A percentile compares a stretch with the other conserved stretches of the same genome.
Conservation (phyloP, 1,139 yeast species). For the Taphrina pruni region DNA sequence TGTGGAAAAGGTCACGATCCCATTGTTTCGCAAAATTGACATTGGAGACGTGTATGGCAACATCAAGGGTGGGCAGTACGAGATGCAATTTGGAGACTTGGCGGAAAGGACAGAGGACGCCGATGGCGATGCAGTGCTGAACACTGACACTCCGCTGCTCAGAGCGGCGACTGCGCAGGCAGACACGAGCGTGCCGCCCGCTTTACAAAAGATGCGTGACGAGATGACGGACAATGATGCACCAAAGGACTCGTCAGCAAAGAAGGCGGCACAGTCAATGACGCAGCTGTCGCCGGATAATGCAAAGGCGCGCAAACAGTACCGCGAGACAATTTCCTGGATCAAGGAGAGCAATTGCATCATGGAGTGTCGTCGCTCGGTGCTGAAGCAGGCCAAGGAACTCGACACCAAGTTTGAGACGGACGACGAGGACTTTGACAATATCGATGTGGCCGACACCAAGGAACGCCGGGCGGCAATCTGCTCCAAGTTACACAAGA, state of each 20-base stretch:
- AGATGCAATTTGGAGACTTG: conserved; percentile 36
- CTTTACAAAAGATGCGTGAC: conserved; percentile 34
- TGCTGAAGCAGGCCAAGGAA: neutral
- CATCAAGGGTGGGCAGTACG: conserved; percentile 38
- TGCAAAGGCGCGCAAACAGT: conserved; percentile 23
- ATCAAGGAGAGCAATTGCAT: conserved; percentile 31
- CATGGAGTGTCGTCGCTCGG: conserved; percentile 8
- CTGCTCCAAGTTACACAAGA: conserved; percentile 25
- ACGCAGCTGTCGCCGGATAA: conserved; percentile 30
- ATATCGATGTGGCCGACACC: conserved; percentile 15
- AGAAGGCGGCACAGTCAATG: conserved; percentile 20
- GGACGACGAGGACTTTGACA: conserved; percentile 13
- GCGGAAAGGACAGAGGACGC: conserved; percentile 25
- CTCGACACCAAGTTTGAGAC: conserved; percentile 10
- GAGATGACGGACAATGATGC: conserved; percentile 33
- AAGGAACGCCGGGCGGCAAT: conserved; percentile 34
- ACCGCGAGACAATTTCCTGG: conserved; percentile 20
- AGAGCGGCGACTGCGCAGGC: conserved; percentile 31
- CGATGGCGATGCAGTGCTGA: conserved; percentile 35
- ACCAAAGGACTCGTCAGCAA: conserved; percentile 26
- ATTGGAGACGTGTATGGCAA: conserved; percentile 37
- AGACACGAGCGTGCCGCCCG: conserved; percentile 19
- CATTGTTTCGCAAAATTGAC: conserved; percentile 28
- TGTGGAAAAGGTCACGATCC: conserved; percentile 29
- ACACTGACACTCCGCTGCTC: conserved; percentile 35